A percentile compares a stretch with the other conserved stretches of the same genome.
Conservation (phyloP, 1,284 basidiomycete genomes). For the Sporisorium exsertum region DNA sequence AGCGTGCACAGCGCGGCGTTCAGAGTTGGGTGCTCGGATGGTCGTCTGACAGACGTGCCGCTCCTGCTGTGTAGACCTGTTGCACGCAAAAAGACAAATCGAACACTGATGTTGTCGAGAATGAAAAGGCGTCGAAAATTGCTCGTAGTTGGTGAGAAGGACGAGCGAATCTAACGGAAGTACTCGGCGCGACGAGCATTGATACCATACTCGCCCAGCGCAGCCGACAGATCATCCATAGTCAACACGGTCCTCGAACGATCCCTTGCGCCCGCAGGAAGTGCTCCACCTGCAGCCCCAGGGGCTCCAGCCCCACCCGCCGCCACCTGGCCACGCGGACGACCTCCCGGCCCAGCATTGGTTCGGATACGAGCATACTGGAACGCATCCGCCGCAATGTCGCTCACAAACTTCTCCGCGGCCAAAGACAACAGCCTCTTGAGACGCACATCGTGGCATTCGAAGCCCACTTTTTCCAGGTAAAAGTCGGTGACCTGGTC, state of each 20-base stretch:
- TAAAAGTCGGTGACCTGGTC: slow-evolving; percentile 99
- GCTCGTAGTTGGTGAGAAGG: too few relatives aligned
- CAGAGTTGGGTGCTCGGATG: slow-evolving; percentile 30
- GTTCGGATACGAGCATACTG: slow-evolving; percentile 94
- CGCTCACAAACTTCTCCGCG: slow-evolving; percentile 97
- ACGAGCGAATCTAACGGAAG: slow-evolving; percentile 53
- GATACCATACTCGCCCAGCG: slow-evolving; percentile 88
- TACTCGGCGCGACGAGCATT: slow-evolving; percentile 65
- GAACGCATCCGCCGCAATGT: slow-evolving; percentile 96
- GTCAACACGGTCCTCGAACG: slow-evolving; percentile 95
- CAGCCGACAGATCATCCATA: slow-evolving; percentile 95
- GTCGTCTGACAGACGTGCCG: slow-evolving; percentile 7
- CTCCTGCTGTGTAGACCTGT: background rate
- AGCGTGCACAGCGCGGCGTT: background rate
- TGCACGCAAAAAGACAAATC: background rate
- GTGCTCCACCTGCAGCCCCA: slow-evolving; percentile 14
- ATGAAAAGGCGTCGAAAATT: too few relatives aligned
- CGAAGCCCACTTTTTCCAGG: slow-evolving; percentile 94
- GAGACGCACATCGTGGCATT: slow-evolving; percentile 80
- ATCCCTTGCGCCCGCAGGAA: slow-evolving; percentile 71
- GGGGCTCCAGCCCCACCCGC: slow-evolving; percentile 24
- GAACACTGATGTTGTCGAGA: background rate
- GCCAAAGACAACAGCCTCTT: slow-evolving; percentile 94
- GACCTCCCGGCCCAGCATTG: slow-evolving; percentile 71
- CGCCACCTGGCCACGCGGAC: slow-evolving; percentile 45